These are phyloP conservation scores for Ophiostoma fasciatum DNA, from an alignment of 2,329 filamentous ascomycete species.

Conservation along the genomic window DNA sequence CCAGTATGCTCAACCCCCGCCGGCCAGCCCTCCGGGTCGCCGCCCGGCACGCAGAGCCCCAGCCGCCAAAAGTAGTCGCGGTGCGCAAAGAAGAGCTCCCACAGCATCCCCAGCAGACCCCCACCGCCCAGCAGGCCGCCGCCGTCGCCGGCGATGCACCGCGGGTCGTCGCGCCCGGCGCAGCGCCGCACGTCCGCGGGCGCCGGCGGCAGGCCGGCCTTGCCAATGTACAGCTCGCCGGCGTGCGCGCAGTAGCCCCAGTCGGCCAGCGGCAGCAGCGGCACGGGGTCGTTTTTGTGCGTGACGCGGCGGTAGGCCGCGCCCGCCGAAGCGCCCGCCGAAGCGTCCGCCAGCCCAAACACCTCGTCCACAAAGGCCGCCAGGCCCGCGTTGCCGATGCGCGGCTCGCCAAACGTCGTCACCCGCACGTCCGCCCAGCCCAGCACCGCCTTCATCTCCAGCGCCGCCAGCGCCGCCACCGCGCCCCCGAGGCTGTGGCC, in stretches of 20 bases:
- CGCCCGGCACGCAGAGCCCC: conserved; percentile 75
- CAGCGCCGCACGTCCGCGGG: conserved; percentile 58
- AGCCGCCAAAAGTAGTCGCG: conserved; percentile 94
- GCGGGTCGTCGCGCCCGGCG: conserved; percentile 51
- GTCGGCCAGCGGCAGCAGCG: conserved; percentile 68
- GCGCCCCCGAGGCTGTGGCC: conserved; percentile 90
- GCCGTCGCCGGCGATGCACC: conserved; percentile 53
- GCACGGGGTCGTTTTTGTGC: conserved; percentile 75
- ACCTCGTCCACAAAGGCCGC: conserved; percentile 38
- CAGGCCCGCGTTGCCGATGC: conserved; percentile 43
- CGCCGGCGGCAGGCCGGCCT: conserved; percentile 51
- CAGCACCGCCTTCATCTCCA: conserved; percentile 60
- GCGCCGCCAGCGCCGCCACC: conserved; percentile 70
- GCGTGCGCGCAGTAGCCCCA: conserved; percentile 80
- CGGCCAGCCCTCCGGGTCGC: conserved; percentile 52
- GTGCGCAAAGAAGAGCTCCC: conserved; percentile 87
- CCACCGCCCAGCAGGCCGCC: too few species aligned
- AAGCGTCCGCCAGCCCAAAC: conserved; percentile 26
- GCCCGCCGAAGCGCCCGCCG: conserved; percentile 8
- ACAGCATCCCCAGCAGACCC: conserved; percentile 58
- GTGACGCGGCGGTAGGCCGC: conserved; percentile 62
- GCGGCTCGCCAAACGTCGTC: conserved; percentile 88
- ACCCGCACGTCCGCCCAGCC: conserved; percentile 57
- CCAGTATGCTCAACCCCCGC: too few species aligned
- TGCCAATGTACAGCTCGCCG: conserved; percentile 77